Evolutionary conservation across 2,329 filamentous ascomycete genomes (phyloP).

Genomic region (Rutstroemia sydowiana): DNA sequence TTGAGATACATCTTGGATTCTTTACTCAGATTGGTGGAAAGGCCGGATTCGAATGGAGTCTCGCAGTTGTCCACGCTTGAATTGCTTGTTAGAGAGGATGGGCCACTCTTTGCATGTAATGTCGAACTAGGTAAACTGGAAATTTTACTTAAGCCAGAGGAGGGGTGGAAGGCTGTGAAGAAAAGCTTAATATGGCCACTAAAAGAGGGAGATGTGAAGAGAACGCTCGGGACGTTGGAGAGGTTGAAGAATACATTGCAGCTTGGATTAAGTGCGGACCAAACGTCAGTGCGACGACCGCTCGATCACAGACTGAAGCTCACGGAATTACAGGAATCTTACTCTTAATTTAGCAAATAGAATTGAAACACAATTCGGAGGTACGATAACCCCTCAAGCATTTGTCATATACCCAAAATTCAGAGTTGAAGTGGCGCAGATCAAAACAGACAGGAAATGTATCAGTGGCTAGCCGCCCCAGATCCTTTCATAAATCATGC

Average conservation of each 20-base stretch:
- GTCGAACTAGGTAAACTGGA: slow-evolving; percentile 13
- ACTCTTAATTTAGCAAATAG: slow-evolving; percentile 10
- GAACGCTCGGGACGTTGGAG: slow-evolving; percentile 14
- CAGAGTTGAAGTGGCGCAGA: slow-evolving; percentile 4
- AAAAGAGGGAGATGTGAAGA: slow-evolving; percentile 15
- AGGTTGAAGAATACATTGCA: slow-evolving; percentile 17
- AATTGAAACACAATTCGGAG: slow-evolving; percentile 13
- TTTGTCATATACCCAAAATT: too few relatives aligned
- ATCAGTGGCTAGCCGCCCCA: slow-evolving; percentile 20
- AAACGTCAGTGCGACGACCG: slow-evolving; percentile 11
- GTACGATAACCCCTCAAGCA: too few relatives aligned
- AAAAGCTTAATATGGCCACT: slow-evolving; percentile 17
- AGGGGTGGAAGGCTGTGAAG: slow-evolving; percentile 14
- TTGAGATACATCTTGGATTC: slow-evolving; percentile 16
- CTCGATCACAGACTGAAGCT: background rate
- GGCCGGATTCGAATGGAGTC: background rate
- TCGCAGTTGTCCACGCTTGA: slow-evolving; percentile 12
- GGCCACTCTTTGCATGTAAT: slow-evolving; percentile 13
- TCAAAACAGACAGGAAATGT: slow-evolving; percentile 11
- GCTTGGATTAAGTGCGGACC: slow-evolving; percentile 18
- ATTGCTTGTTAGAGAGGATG: slow-evolving; percentile 12
- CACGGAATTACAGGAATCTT: slow-evolving; percentile 6
- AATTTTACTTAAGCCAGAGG: slow-evolving; percentile 13
- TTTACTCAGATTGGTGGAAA: slow-evolving; percentile 18
- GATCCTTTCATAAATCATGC: slow-evolving; percentile 21